Evolutionary conservation across 2,329 filamentous ascomycete genomes (phyloP), one percentile per base, ranked within the genome.

Genomic region (Colletotrichum sublineola): DNA sequence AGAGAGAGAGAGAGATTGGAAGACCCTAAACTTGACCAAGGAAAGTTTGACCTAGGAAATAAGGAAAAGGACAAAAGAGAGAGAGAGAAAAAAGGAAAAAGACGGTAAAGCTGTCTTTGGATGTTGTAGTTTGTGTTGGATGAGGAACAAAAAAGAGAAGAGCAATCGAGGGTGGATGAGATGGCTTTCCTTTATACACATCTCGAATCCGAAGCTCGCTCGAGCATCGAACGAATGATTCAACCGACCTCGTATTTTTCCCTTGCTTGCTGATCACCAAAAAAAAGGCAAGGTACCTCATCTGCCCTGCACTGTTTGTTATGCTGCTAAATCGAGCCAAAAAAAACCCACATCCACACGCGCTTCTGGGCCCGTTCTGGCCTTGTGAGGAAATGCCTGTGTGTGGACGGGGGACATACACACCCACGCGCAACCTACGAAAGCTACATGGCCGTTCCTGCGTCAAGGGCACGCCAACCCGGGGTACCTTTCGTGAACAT

Each of bases 31-130:
- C 67, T 68, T 72, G 55, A 73, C 63, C 53, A 61, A 68, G 68
- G 61, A 76, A 75, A 77, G 20, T 52, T 68, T 67, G 66, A 75
- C 65, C 71, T 67, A 73, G 71, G 76, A 77, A 72, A 78, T 73
- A 74, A 74, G 76, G 65, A 74, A 68, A 75, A 77, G 73, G 67
- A 75, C 75, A 72, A 56, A 67, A 62, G 68, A 75, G 72, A 56
- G 68, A 62, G 68, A 76, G 75, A 68, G 75, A 75, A 77, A 74
- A 75, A 77, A 74, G 68, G 57, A 73, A 74, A 74, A 73, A 67
- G 77, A 75, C 56, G 66, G 71, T 74, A 75, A 75, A 68, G 24
- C 60, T 75, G 66, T 73, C 60, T 62, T 20, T 48, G 1, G 20
- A 15, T 48, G 29, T 63, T 46, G 20, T 69, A 66, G 60, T 40